phyloP scores from a whole-genome alignment of 345 rosid genomes.

The Eucalyptus leucophloia region DNA sequence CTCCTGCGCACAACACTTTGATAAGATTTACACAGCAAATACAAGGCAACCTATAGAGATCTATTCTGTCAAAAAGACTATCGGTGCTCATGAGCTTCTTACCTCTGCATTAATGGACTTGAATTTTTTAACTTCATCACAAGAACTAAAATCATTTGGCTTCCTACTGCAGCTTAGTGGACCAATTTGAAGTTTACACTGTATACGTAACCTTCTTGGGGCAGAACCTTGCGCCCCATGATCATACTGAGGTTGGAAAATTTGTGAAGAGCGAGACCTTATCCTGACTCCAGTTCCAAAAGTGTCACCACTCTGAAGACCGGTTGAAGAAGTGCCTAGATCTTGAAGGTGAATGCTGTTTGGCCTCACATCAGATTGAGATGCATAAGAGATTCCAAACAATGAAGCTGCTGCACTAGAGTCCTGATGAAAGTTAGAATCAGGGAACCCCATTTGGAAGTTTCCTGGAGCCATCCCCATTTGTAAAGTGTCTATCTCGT shows the following conservation, averaged over 20 bases:
- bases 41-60: neutral
- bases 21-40: neutral
- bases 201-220: constrained; percentile 42
- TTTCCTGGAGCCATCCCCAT: neutral
- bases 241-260: neutral
- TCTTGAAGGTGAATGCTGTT: neutral
- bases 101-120: neutral
- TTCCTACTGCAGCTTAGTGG: neutral
- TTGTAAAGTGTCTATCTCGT: neutral
- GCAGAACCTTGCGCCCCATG: constrained; percentile 34
- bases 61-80: neutral
- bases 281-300: constrained; percentile 27
- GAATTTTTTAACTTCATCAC: constrained; percentile 7
- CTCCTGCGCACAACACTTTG: neutral
- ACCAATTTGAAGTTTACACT: constrained; percentile 8
- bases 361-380: neutral
- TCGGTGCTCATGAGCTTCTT: neutral
- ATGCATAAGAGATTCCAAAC: neutral
- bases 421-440: neutral
- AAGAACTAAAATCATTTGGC: neutral
- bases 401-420: neutral
- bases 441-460: neutral
- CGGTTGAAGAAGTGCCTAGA: neutral
- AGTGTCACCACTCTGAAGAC: neutral
- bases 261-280: constrained; percentile 21